Conservation (phyloP, 352 stramenopile species). For the Ophiocytium majus region DNA sequence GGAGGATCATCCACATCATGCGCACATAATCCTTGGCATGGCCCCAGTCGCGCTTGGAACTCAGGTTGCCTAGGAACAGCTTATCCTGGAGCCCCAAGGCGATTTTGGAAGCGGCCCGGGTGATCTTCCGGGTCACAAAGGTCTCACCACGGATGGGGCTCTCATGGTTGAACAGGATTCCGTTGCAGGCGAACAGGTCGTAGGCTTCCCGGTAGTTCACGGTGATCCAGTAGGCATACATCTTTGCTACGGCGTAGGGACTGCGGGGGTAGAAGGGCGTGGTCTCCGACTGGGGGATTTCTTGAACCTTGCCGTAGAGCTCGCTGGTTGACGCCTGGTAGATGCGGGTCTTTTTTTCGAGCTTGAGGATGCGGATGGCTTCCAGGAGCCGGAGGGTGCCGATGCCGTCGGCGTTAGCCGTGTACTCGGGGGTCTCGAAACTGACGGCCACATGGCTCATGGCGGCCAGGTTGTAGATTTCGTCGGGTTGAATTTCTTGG, state of each 20-base stretch:
- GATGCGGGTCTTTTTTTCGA: conserved; percentile 47
- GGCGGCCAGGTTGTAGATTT: conserved; percentile 98
- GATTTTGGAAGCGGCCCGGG: conserved; percentile 87
- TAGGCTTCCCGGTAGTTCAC: conserved; percentile 93
- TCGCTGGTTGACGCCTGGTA: conserved; percentile 92
- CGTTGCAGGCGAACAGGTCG: conserved; percentile 78
- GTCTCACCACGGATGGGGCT: conserved; percentile 91
- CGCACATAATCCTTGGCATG: conserved; percentile 96
- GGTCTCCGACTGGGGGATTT: conserved; percentile 90
- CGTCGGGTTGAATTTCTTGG: conserved; percentile 67
- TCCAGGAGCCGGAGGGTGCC: conserved; percentile 95
- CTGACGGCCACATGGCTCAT: conserved; percentile 87
- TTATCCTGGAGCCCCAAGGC: conserved; percentile 81
- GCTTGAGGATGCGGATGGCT: conserved; percentile 87
- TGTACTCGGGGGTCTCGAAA: conserved; percentile 99
- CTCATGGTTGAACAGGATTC: conserved; percentile 99
- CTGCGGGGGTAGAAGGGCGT: conserved; percentile 98
- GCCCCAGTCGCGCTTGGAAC: conserved; percentile 96
- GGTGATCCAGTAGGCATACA: conserved; percentile 97
- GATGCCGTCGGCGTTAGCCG: conserved; percentile 91
- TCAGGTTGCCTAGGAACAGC: conserved; percentile 94
- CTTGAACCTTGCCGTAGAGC: conserved; percentile 94
- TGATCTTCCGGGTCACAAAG: conserved; percentile 99
- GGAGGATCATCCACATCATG: conserved; percentile 98
- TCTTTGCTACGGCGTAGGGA: conserved; percentile 94